Evolutionary conservation across 805 yeast genomes (phyloP).

Genomic region (Geotrichum ghanense): DNA sequence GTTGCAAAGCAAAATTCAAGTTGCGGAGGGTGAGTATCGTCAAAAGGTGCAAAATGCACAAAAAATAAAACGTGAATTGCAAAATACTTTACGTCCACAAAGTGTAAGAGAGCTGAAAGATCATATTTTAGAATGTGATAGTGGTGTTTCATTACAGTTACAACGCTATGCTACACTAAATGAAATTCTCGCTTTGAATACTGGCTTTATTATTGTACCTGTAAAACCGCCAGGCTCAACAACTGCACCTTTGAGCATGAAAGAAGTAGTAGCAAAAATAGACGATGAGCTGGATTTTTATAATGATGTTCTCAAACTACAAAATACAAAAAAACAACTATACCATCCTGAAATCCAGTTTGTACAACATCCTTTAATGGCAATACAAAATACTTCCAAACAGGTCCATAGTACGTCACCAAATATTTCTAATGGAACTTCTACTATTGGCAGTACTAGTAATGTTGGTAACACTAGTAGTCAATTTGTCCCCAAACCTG

Average conservation of each 20-base stretch:
- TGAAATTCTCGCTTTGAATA: slow-evolving; percentile 74
- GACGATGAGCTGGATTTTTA: slow-evolving; percentile 79
- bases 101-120: slow-evolving; percentile 61
- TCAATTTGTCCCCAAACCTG: neutral
- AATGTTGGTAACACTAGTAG: neutral
- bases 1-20: slow-evolving; percentile 62
- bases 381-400: slow-evolving; percentile 1
- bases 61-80: slow-evolving; percentile 59
- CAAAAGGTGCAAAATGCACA: slow-evolving; percentile 64
- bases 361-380: slow-evolving; percentile 24
- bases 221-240: slow-evolving; percentile 26
- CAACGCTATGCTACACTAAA: slow-evolving; percentile 82
- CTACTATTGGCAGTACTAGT: neutral
- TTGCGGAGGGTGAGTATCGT: slow-evolving; percentile 80
- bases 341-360: slow-evolving; percentile 24
- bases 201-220: slow-evolving; percentile 77
- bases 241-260: slow-evolving; percentile 31
- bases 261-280: slow-evolving; percentile 58
- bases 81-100: slow-evolving; percentile 67
- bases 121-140: slow-evolving; percentile 74
- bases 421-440: too few species aligned
- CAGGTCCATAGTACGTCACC: neutral
- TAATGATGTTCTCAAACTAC: slow-evolving; percentile 40
- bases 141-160: slow-evolving; percentile 79
- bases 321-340: slow-evolving; percentile 16